phyloP scores from a whole-genome alignment of 2,329 filamentous ascomycete genomes.

The Scedosporium apiospermum region DNA sequence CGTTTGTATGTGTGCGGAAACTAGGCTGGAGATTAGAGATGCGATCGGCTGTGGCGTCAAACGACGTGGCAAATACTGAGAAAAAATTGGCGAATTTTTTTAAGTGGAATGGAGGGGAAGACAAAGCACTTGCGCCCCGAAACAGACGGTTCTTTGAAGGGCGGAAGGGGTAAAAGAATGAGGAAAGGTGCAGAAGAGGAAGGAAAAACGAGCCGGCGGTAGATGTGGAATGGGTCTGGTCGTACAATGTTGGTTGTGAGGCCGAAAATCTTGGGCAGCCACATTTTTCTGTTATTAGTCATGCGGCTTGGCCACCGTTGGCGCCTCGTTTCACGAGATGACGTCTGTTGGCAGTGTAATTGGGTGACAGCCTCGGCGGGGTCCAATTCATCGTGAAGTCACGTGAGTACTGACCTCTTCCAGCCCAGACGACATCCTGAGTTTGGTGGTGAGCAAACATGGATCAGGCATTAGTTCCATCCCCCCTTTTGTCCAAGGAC shows the following conservation, averaged over 20 bases:
- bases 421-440: too few relatives aligned
- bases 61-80: not conserved
- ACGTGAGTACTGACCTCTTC: too few relatives aligned
- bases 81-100: not conserved
- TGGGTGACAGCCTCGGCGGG: too few relatives aligned
- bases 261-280: constrained; percentile 1
- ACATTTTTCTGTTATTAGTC: not conserved
- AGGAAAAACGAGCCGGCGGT: not conserved
- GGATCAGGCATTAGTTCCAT: too few relatives aligned
- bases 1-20: too few relatives aligned
- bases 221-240: not conserved
- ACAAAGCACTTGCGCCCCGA: not conserved
- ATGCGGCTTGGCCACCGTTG: not conserved
- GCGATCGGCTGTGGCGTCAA: not conserved
- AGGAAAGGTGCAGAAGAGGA: not conserved
- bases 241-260: not conserved
- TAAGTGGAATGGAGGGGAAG: not conserved
- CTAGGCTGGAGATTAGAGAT: too few relatives aligned
- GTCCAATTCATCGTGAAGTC: too few relatives aligned
- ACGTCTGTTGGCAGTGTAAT: too few relatives aligned
- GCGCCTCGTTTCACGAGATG: too few relatives aligned
- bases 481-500: too few relatives aligned
- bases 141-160: not conserved
- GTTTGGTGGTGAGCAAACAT: too few relatives aligned
- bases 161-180: not conserved